Percentiles rank a stretch among this genome's conserved stretches.
These are phyloP conservation scores for Phaeomoniella chlamydospora DNA, from an alignment of 2,329 filamentous ascomycete species.

Conservation along the genomic window DNA sequence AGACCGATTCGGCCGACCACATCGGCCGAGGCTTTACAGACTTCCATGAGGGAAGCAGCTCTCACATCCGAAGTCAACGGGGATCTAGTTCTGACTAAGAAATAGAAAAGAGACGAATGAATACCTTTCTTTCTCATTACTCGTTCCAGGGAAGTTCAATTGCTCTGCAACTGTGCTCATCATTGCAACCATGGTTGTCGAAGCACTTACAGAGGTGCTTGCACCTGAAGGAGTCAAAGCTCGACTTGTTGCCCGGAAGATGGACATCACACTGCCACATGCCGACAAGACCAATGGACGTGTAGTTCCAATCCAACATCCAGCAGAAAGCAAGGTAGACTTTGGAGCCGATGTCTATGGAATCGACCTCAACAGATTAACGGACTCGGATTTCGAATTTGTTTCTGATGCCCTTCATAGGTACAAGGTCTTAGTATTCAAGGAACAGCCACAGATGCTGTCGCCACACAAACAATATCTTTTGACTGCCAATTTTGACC, in stretches of 20 bases:
- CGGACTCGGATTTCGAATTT: constrained; percentile 17
- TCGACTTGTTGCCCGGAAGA: constrained; percentile 5
- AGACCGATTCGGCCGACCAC: no score
- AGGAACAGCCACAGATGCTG: constrained; percentile 21
- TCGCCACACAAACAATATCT: constrained; percentile 19
- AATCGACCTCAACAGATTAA: constrained; percentile 21
- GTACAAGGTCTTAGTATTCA: constrained; percentile 22
- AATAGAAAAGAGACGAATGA: no score
- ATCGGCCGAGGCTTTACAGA: no score
- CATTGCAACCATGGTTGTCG: constrained; percentile 12
- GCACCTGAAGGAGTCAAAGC: constrained; percentile 10
- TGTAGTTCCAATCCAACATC: constrained; percentile 12
- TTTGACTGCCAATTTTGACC: constrained; percentile 19
- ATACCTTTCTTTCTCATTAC: no score
- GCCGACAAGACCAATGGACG: constrained; percentile 11
- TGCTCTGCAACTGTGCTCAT: no score
- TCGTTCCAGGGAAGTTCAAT: no score
- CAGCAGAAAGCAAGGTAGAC: constrained; percentile 17
- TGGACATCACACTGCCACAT: constrained; percentile 12
- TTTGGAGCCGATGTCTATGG: constrained; percentile 21
- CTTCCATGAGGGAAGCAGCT: no score
- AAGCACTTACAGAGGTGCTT: constrained; percentile 9
- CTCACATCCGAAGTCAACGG: no score
- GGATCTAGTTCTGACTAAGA: no score
- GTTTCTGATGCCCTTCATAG: constrained; percentile 19